Evolutionary conservation across 768 basidiomycete genomes (phyloP), one percentile per base, ranked within the genome.

Genomic region (Pulveroboletus sp.): DNA sequence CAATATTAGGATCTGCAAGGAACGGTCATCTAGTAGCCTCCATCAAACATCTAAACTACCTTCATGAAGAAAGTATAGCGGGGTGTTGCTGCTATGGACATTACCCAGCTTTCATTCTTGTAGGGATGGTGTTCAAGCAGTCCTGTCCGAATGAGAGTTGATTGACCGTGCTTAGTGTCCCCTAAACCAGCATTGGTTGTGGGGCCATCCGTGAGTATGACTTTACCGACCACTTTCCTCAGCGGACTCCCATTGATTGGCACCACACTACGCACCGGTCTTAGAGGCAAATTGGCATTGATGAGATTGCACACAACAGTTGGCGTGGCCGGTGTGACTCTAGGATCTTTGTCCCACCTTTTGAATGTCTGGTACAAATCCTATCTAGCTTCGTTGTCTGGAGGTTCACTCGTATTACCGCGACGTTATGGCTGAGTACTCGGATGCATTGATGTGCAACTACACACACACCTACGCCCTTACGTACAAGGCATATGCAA

Each of bases 361-460:
- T 68, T 69, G 50, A 86, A 72, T n/a, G 90, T 67, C 30, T 76
- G 68, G 55, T 89, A 82, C 5, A 96, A 74, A 9, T 78, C 76
- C 64, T 83, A 71, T 0, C 89, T 92, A 4, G 94, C 71, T 1
- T 86, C 89, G 31, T 79, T 82, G 59, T 96, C 93, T 4, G 91
- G 15, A 97, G 76, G 51, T 82, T 90, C 31, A 93, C 96, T 28
- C 91, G 73, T 28, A 94, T 72, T 10, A 93, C 85, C 0, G 83
- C 78, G 2, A 93, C 83, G 8, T 83, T 84, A 21, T 94, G 78
- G 36, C 83, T 82, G 35, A 98, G 73, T 0, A 87, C 86, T 14
- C 93, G 75, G 1, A 91, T 76, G 56, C 86, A 87, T 57, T 95
- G 93, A 59, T 89, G 93, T 0, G 89, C 88, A 0, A 89, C 90